Conservation (phyloP, 345 rosid genomes). For the Hypericum perforatum region DNA sequence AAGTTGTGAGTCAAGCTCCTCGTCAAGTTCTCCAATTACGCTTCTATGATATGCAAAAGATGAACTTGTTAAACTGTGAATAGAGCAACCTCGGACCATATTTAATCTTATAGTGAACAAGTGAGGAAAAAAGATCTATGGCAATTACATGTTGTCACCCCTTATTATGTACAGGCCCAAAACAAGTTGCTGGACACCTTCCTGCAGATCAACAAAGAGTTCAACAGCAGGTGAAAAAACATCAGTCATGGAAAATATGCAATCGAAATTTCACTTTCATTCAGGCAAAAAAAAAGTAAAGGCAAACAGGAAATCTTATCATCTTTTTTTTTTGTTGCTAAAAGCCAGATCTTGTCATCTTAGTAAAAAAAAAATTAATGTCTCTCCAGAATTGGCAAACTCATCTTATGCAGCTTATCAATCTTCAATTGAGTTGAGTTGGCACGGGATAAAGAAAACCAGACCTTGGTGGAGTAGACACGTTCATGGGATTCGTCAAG, state of each 20-base stretch:
- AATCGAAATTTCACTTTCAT: background rate
- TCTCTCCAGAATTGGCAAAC: no score
- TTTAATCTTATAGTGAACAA: background rate
- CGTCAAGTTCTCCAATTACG: constrained; percentile 81
- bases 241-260: background rate
- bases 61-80: background rate
- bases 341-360: no score
- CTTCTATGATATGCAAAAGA: constrained; percentile 45
- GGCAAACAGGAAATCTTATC: background rate
- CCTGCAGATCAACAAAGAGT: constrained; percentile 31
- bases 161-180: constrained; percentile 93
- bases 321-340: background rate
- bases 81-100: background rate
- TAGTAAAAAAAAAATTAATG: no score
- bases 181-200: constrained; percentile 90
- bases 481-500: constrained; percentile 92
- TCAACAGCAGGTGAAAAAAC: background rate
- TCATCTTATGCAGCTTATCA: background rate
- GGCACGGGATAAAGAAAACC: background rate
- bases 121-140: background rate
- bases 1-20: constrained; percentile 71
- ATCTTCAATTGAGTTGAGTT: background rate
- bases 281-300: background rate
- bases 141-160: constrained; percentile 89
- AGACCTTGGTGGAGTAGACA: constrained; percentile 79